Base-by-base conservation (phyloP, 805 yeast species). In the Jamesozyma lodderae region DNA sequence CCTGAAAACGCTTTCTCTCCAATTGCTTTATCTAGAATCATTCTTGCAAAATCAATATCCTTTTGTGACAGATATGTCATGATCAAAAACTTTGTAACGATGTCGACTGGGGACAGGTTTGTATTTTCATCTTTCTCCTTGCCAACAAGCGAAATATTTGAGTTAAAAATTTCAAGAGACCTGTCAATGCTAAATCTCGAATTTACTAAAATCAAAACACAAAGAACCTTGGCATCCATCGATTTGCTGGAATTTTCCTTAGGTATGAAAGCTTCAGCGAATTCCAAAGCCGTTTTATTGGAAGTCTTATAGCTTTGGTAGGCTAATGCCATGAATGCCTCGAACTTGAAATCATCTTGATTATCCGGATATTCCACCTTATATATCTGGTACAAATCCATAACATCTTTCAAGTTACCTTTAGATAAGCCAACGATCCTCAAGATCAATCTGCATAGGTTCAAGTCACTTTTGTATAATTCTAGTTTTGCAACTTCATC, bases 1-100 rank as follows among this genome's bases (percentile, higher is more conserved):
- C 71, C 67, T 13, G 48, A 47, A 2, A 73, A 43, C 4, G 62
- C 33, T 4, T 55, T 59, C 38, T 64, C 67, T 26, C 56, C 60
- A 0, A 62, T 47, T 0, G 75, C 71, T 45, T 71, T 72, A 31
- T 73, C 77, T 42, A 66, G 61, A 10, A 74, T 51, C 31, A 73
- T 66, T 38, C 64, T 60, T 0, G 79, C 78, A 54, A 76, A 74
- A 42, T 71, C 75, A 31, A 79, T 55, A 50, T 76, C 79, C 31
- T 64, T 58, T 27, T 64, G 61, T 16, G 64, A 63, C 26, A 76
- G 51, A 38, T 53, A 63, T 0, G 70, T 66, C 13, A 70, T 43
- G 21, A 75, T 54, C 27, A 75, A 48, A 2, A 75, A 55, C 44
- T 75, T 76, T 1, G 74, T 67, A 18, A 74, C 45, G 4, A 58